Evolutionary conservation across 352 stramenopile genomes (phyloP).

Genomic region (Phytophthora sp.): DNA sequence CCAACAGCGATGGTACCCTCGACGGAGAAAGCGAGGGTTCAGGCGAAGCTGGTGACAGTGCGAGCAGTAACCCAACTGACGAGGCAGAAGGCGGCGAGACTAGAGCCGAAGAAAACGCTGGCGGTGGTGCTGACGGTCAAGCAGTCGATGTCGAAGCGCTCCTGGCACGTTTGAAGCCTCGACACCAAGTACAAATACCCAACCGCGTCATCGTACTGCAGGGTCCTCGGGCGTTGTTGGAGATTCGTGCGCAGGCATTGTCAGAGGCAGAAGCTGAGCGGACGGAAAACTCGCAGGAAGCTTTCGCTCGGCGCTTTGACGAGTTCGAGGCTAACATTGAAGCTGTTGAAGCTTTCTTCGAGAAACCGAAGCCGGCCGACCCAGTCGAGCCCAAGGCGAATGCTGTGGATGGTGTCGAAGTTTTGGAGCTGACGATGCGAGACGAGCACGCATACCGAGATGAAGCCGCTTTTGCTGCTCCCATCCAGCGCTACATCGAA

Average conservation of each 20-base stretch:
- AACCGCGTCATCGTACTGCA: constrained; percentile 77
- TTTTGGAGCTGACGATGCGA: constrained; percentile 65
- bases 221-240: constrained; percentile 52
- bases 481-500: constrained; percentile 79
- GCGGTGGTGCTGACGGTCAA: background rate
- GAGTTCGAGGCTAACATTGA: constrained; percentile 61
- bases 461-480: constrained; percentile 43
- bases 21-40: constrained; percentile 22
- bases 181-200: constrained; percentile 47
- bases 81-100: constrained; percentile 17
- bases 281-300: constrained; percentile 66
- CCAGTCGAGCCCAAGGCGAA: constrained; percentile 4
- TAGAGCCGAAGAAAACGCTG: constrained; percentile 12
- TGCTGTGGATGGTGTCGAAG: constrained; percentile 51
- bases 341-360: constrained; percentile 66
- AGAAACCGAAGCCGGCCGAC: constrained; percentile 33
- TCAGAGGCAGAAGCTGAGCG: constrained; percentile 60
- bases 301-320: constrained; percentile 56
- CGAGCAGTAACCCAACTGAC: constrained; percentile 23
- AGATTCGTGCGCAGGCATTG: constrained; percentile 59
- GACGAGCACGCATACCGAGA: constrained; percentile 53
- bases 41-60: constrained; percentile 22
- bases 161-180: constrained; percentile 47
- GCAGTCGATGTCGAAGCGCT: constrained; percentile 51
- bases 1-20: constrained; percentile 12